Evolutionary conservation across 1,284 basidiomycete genomes (phyloP), one percentile per base, ranked within the genome.

Genomic region (Puccinia triticina): DNA sequence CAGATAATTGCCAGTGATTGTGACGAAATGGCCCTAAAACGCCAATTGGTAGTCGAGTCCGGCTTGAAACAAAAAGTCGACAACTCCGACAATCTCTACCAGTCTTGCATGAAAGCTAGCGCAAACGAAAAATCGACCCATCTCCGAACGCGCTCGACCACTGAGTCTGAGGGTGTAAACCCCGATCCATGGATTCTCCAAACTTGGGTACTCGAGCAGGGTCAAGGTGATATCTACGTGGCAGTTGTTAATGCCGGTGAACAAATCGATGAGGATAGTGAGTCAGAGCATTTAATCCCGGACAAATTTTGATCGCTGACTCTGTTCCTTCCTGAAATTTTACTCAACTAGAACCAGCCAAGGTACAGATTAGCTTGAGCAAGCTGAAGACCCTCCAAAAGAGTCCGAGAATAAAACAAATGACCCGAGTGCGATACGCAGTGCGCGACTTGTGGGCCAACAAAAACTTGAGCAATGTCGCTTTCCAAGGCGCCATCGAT

Each of bases 201-300:
- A 37, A 29, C 57, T 29, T 80, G 78, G 78, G 50, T 59, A 43
- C 61, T 67, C 10, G 67, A 80, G n/a, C 37, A 53, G 4, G 53
- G 57, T 32, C 18, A 80, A 10, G 78, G 67, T 26, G 64, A 37
- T 21, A 61, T 80, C 21, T 80, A 40, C 23, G n/a, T 80, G 21
- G 66, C 61, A 26, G 59, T 80, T 46, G 53, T 80, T 3, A 80
- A 80, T 57, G 78, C 78, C 46, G 78, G 78, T 43, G 16, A 40
- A 18, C 78, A 80, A 61, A 23, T 14, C 11, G 26, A 21, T 12
- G 14, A 37, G 29, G 78, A 80, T 48, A 40, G 78, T 80, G 26
- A 72, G 78, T 78, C 23, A 34, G 69, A 40, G 14, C 7, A 46
- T 14, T 46, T n/a, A n/a, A n/a, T 48, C 12, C 43, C 2, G 46